These are phyloP conservation scores for Luffa acutangula DNA, from an alignment of 306 rosid species.

Conservation along the genomic window DNA sequence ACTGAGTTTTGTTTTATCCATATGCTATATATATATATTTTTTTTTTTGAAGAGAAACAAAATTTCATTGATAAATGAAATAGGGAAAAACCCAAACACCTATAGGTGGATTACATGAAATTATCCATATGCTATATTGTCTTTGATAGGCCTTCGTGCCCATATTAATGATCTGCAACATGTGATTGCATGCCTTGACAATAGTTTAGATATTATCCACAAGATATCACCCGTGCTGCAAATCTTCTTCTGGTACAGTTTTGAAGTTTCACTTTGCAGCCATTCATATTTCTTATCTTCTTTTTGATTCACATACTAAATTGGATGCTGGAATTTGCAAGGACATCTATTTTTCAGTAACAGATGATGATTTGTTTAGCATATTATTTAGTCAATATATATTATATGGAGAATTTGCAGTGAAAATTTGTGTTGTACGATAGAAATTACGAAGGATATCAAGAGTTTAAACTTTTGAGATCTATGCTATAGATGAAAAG, in stretches of 20 bases:
- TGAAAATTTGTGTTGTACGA: neutral
- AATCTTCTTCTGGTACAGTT: constrained; percentile 70
- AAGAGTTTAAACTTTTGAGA: neutral
- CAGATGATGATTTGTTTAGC: neutral
- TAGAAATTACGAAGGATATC: neutral
- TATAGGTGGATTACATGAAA: too few species aligned
- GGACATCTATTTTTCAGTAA: neutral
- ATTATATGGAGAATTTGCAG: constrained; percentile 1
- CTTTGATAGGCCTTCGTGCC: neutral
- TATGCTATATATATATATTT: too few species aligned
- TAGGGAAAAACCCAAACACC: too few species aligned
- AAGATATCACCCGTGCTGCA: constrained; percentile 85
- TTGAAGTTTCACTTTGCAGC: neutral
- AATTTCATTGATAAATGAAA: too few species aligned
- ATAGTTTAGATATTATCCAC: constrained; percentile 68
- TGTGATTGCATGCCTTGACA: constrained; percentile 47
- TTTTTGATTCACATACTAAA: neutral
- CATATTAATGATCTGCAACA: neutral
- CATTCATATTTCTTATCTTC: neutral
- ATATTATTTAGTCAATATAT: neutral
- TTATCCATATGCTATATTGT: constrained; percentile 41
- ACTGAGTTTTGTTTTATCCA: constrained; percentile 45
- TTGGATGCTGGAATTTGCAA: neutral
- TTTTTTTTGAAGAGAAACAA: too few species aligned
- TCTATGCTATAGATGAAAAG: neutral